Evolutionary conservation across 306 rosid species (phyloP).

Genomic region (Glycine latifolia): DNA sequence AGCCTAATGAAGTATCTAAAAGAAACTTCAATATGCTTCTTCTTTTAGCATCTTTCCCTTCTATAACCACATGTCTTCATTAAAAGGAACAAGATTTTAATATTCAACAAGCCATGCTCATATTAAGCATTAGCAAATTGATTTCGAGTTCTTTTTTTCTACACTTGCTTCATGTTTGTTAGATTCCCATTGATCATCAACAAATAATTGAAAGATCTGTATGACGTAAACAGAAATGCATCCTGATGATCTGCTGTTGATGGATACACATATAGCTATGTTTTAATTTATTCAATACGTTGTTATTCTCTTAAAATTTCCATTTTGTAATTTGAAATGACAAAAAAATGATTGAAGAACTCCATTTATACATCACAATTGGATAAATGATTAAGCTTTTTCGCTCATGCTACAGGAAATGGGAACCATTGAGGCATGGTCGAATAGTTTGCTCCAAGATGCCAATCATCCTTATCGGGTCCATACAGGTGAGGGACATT

Average conservation of each 20-base stretch:
- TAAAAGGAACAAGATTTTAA: background rate
- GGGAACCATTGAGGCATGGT: background rate
- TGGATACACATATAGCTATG: too few relatives aligned
- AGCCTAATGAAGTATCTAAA: too few relatives aligned
- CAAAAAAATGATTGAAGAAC: too few relatives aligned
- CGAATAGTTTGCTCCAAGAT: background rate
- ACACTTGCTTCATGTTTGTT: background rate
- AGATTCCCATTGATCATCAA: background rate
- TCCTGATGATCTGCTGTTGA: too few relatives aligned
- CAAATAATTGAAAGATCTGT: background rate
- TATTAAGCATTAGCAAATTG: background rate
- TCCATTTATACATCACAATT: too few relatives aligned
- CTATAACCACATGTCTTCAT: background rate
- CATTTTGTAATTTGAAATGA: background rate
- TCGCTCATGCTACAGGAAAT: too few relatives aligned
- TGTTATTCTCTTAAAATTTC: background rate
- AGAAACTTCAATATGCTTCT: too few relatives aligned
- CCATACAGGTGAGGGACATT: background rate
- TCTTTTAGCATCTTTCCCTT: too few relatives aligned
- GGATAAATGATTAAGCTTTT: too few relatives aligned
- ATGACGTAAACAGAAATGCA: background rate
- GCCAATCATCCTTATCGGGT: conserved; percentile 31
- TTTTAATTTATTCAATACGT: background rate
- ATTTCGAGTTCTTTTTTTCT: background rate
- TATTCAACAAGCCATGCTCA: background rate